Evolutionary conservation across 2,329 filamentous ascomycete species (phyloP).

Genomic region (Neofusicoccum cordaticola): DNA sequence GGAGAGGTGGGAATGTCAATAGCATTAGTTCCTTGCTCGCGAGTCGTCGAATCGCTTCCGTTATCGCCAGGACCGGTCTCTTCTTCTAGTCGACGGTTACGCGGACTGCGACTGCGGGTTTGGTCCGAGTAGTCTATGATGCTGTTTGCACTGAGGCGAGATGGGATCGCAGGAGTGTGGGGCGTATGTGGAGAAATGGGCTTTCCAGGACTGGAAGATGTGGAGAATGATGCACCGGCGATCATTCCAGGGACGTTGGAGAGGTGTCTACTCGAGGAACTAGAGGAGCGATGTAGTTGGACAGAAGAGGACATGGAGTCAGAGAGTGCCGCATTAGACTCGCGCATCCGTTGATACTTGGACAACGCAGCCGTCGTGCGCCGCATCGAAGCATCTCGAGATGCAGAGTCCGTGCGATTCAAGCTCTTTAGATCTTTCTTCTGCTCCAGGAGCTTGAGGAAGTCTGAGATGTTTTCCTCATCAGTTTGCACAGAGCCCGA

Average conservation of each 20-base stretch:
- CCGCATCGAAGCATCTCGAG: slow-evolving; percentile 67
- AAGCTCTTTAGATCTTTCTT: slow-evolving; percentile 85
- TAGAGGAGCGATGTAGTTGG: slow-evolving; percentile 78
- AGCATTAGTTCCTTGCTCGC: slow-evolving; percentile 51
- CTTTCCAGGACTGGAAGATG: slow-evolving; percentile 83
- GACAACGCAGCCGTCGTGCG: slow-evolving; percentile 75
- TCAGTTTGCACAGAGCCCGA: slow-evolving; percentile 70
- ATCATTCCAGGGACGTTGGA: slow-evolving; percentile 61
- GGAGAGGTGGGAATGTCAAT: slow-evolving; percentile 75
- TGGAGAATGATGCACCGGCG: slow-evolving; percentile 69
- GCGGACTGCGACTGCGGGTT: slow-evolving; percentile 34
- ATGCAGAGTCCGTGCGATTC: slow-evolving; percentile 58
- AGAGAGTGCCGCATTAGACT: slow-evolving; percentile 82
- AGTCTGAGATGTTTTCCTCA: slow-evolving; percentile 90
- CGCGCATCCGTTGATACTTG: slow-evolving; percentile 83
- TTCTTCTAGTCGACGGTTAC: slow-evolving; percentile 19
- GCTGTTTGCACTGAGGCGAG: slow-evolving; percentile 86
- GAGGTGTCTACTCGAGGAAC: slow-evolving; percentile 72
- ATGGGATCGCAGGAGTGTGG: slow-evolving; percentile 90
- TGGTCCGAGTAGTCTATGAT: slow-evolving; percentile 64
- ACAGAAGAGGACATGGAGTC: slow-evolving; percentile 92
- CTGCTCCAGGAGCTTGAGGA: slow-evolving; percentile 82
- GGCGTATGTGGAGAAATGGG: slow-evolving; percentile 86
- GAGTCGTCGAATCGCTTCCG: slow-evolving; percentile 24
- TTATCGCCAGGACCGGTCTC: slow-evolving; percentile 10